A percentile compares a stretch with the other conserved stretches of the same genome.
Conservation (phyloP, 1,139 yeast genomes). For the Zygosaccharomyces pseudobailii region DNA sequence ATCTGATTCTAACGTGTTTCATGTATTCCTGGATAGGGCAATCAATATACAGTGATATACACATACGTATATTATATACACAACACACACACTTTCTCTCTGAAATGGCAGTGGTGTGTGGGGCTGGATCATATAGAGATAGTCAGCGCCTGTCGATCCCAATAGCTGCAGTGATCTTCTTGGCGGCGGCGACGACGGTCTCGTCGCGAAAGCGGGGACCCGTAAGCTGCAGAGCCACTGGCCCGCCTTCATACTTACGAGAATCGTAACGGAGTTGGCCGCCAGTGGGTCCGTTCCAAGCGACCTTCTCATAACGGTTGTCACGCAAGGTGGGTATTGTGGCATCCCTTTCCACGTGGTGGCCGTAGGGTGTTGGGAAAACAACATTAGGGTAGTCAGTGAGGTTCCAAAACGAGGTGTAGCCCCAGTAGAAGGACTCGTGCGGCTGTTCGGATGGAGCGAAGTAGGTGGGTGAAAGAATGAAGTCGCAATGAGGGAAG, state of each 20-base stretch:
- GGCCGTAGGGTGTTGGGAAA: slow-evolving; percentile 58
- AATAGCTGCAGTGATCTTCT: slow-evolving; percentile 16
- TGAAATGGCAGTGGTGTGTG: no score
- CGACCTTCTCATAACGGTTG: slow-evolving; percentile 23
- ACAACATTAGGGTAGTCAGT: slow-evolving; percentile 59
- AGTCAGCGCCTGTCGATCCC: neutral
- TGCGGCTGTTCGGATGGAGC: slow-evolving; percentile 71
- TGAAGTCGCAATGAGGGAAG: slow-evolving; percentile 58
- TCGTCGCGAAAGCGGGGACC: slow-evolving; percentile 53
- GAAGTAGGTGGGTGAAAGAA: slow-evolving; percentile 63
- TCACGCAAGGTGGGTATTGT: slow-evolving; percentile 20
- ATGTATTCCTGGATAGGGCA: no score
- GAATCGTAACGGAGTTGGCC: slow-evolving; percentile 33
- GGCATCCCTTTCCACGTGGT: slow-evolving; percentile 39
- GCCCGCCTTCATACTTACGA: slow-evolving; percentile 45
- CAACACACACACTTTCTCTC: no score
- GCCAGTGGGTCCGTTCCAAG: slow-evolving; percentile 27
- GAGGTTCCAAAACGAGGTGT: slow-evolving; percentile 63
- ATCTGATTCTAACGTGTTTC: no score
- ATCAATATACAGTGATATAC: neutral
- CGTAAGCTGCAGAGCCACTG: slow-evolving; percentile 48
- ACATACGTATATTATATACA: neutral
- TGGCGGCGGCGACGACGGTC: slow-evolving; percentile 45
- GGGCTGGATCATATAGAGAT: neutral
- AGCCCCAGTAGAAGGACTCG: slow-evolving; percentile 69